Evolutionary conservation across 2,329 filamentous ascomycete genomes (phyloP).

Genomic region (Coleophoma crateriformis): DNA sequence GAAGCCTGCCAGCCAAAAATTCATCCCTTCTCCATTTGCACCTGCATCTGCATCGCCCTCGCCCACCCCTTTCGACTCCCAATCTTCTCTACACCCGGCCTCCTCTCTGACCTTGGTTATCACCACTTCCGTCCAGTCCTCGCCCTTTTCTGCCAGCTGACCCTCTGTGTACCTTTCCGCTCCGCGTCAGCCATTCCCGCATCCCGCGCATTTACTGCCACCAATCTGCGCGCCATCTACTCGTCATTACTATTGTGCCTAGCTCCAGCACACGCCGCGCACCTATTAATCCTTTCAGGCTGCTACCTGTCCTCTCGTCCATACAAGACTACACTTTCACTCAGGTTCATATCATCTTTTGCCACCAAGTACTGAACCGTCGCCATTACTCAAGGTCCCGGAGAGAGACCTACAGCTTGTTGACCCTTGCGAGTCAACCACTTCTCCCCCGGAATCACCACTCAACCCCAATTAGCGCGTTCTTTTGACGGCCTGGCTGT

Average conservation of each 20-base stretch:
- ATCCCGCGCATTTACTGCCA: slow-evolving; percentile 3
- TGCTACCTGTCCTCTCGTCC: not conserved
- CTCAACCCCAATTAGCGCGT: slow-evolving; percentile 56
- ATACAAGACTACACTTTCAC: not conserved
- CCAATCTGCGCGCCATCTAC: not conserved
- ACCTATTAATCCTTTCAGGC: slow-evolving; percentile 6
- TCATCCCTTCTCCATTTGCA: slow-evolving; percentile 10
- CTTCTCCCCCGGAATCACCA: slow-evolving; percentile 7
- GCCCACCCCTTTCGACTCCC: slow-evolving; percentile 6
- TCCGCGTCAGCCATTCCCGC: not conserved
- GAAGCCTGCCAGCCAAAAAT: too few relatives aligned
- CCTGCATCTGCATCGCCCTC: slow-evolving; percentile 10
- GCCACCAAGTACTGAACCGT: slow-evolving; percentile 2
- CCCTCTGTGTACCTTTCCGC: slow-evolving; percentile 17
- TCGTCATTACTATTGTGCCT: slow-evolving; percentile 14
- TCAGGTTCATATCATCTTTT: not conserved
- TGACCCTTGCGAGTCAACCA: slow-evolving; percentile 12
- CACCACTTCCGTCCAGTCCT: slow-evolving; percentile 15
- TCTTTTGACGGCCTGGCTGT: slow-evolving; percentile 91
- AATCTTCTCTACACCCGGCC: slow-evolving; percentile 1
- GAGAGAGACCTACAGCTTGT: slow-evolving; percentile 3
- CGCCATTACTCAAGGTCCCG: not conserved
- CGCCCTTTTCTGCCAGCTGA: slow-evolving; percentile 29
- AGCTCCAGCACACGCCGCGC: slow-evolving; percentile 7
- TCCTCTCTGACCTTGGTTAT: slow-evolving; percentile 2